Conservation (phyloP, 1,139 yeast species). For the Yamadazyma taylorii region DNA sequence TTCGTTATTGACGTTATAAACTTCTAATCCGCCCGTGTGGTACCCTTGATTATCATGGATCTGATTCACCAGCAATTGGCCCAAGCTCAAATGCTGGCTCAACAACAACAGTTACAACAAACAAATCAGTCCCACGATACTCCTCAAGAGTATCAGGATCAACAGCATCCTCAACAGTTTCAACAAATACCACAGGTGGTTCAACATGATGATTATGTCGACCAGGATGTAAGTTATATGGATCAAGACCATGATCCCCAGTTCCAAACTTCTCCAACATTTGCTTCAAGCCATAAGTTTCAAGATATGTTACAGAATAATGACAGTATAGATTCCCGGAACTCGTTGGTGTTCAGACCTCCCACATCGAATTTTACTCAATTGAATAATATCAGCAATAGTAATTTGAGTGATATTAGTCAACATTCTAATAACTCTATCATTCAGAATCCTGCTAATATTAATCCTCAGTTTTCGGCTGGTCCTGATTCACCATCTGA, state of each 20-base stretch:
- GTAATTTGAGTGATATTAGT: conserved; percentile 30
- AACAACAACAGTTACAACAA: conserved; percentile 9
- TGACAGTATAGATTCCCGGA: conserved; percentile 31
- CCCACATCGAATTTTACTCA: conserved; percentile 43
- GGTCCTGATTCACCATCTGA: conserved; percentile 1
- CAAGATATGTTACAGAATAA: conserved; percentile 16
- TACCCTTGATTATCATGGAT: no score
- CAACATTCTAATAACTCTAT: conserved; percentile 12
- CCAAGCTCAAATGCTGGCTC: conserved; percentile 14
- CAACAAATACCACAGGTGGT: background rate
- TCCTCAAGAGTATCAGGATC: background rate
- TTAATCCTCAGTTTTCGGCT: conserved; percentile 19
- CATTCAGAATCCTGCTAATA: conserved; percentile 21
- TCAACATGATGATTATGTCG: background rate
- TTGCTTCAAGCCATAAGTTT: conserved; percentile 13
- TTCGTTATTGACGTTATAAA: no score
- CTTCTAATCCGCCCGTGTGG: no score
- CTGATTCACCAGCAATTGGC: conserved; percentile 13
- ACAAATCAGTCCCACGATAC: background rate
- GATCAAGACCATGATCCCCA: conserved; percentile 34
- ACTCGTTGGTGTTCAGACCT: conserved; percentile 39
- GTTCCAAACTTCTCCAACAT: conserved; percentile 19
- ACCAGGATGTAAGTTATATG: conserved; percentile 38
- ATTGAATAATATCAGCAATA: conserved; percentile 40
- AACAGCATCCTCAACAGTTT: background rate